Evolutionary conservation across 2,329 filamentous ascomycete species (phyloP), one percentile per base, ranked within the genome.

Genomic region (Immersiporthe knoxdaviesiana): DNA sequence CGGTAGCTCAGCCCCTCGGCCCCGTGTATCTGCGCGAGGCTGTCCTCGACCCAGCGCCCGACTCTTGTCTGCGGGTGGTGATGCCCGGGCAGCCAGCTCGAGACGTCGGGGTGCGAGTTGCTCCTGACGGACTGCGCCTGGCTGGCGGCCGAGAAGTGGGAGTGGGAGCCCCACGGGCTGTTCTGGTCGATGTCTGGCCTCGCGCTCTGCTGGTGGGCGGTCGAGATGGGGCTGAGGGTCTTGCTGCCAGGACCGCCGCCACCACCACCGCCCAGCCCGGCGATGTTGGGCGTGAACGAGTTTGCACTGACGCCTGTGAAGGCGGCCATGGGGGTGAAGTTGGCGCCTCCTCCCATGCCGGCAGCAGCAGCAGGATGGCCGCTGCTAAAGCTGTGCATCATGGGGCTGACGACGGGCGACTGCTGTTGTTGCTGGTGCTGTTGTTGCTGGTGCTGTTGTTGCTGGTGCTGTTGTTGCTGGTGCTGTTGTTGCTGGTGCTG

Each of bases 41-140:
- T 69, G 1, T 78, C 73, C 64, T 87, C 84, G 1, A 83, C 79
- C 85, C 85, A 87, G 2, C 80, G 79, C 1, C 81, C 84, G n/a
- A 85, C 82, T 3, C 81, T 80, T 4, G 83, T 82, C 65, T 83
- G 81, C 0, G 81, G 80, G 2, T 80, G 80, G 2, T 80, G 80
- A 2, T 80, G 80, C 2, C 76, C 78, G 52, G 75, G 75, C 1
- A 75, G 71, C 84, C 83, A 86, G 71, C 79, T 81, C 79, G 84
- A 82, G 30, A 76, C 74, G 47, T 85, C 84, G 0, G 82, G 78
- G 54, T 84, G 81, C 0, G 84, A 84, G 68, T 80, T 80, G 73
- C 83, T 85, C 54, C 81, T 77, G 6, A 81, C 82, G 21, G 84
- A 84, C 21, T 78, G 76, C 16, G 81, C 78, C 69, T 84, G 84